A percentile compares a stretch with the other conserved stretches of the same genome.
These are phyloP conservation scores for Rhipidocladum racemiflorum DNA, from an alignment of 176 grass and related monocot genomes.

Conservation along the genomic window DNA sequence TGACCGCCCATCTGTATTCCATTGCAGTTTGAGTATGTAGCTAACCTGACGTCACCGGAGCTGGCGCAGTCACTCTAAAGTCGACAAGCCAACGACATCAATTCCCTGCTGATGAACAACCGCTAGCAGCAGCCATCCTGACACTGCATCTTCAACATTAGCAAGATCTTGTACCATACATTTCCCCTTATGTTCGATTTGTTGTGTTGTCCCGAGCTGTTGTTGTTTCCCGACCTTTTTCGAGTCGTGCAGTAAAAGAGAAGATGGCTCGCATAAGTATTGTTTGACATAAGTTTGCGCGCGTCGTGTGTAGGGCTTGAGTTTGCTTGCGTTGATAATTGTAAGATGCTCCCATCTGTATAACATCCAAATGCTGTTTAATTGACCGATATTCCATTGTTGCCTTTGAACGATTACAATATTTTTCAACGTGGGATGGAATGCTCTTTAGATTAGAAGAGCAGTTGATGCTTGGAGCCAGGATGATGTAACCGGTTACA, in stretches of 20 bases:
- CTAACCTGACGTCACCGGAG: conserved; percentile 43
- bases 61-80: conserved; percentile 38
- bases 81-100: conserved; percentile 19
- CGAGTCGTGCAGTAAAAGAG: conserved; percentile 24
- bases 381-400: neutral
- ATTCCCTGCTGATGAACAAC: conserved; percentile 6
- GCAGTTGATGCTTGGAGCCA: neutral
- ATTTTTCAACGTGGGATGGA: conserved; percentile 6
- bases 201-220: conserved; percentile 12
- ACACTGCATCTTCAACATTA: neutral
- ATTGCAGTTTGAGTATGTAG: conserved; percentile 60
- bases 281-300: conserved; percentile 3
- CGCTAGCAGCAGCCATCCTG: neutral
- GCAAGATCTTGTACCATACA: neutral
- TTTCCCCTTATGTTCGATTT: neutral
- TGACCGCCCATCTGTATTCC: neutral
- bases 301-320: conserved; percentile 24
- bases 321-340: conserved; percentile 22
- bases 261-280: conserved; percentile 23
- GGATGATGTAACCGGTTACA: neutral
- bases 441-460: neutral
- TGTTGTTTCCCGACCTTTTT: conserved; percentile 19
- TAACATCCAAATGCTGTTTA: neutral
- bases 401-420: neutral
- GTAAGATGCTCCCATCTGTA: conserved; percentile 15